These are phyloP conservation scores for Prosopis cineraria DNA, from an alignment of 306 rosid species.

Conservation along the genomic window DNA sequence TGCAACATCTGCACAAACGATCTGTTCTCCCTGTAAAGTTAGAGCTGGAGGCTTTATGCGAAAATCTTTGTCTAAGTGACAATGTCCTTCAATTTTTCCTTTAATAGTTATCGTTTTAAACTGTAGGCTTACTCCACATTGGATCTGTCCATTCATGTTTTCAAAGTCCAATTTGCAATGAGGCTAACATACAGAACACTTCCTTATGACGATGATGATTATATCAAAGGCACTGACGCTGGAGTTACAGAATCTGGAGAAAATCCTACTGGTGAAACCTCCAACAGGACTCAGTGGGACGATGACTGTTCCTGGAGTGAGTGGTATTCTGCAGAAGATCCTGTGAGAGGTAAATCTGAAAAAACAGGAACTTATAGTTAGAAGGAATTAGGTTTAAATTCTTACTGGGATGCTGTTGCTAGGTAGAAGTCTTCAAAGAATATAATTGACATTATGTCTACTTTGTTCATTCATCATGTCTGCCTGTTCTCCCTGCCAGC, in stretches of 20 bases:
- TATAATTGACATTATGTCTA: background rate
- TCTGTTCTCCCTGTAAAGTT: background rate
- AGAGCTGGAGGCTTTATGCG: conserved; percentile 29
- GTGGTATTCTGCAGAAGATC: conserved; percentile 99
- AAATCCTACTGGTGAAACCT: conserved; percentile 49
- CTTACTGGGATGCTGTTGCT: conserved; percentile 11
- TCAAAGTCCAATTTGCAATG: conserved; percentile 85
- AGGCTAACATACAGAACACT: conserved; percentile 88
- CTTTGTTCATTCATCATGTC: background rate
- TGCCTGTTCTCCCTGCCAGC: background rate
- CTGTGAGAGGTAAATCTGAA: conserved; percentile 69
- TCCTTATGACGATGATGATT: conserved; percentile 67
- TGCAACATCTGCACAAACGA: conserved; percentile 23
- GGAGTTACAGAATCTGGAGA: conserved; percentile 49
- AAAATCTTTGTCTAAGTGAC: conserved; percentile 30
- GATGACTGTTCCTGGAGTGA: conserved; percentile 95
- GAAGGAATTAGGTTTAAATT: conserved; percentile 19
- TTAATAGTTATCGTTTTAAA: conserved; percentile 43
- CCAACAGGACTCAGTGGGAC: conserved; percentile 82
- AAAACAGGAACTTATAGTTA: conserved; percentile 24
- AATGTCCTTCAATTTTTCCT: conserved; percentile 12
- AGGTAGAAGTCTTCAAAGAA: background rate
- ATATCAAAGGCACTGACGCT: conserved; percentile 53
- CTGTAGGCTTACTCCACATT: conserved; percentile 86
- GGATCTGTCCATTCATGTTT: conserved; percentile 76